Percentiles rank a stretch among this genome's conserved stretches.
Evolutionary conservation across 2,329 filamentous ascomycete genomes (phyloP).

Genomic region (Aspergillus sp.): DNA sequence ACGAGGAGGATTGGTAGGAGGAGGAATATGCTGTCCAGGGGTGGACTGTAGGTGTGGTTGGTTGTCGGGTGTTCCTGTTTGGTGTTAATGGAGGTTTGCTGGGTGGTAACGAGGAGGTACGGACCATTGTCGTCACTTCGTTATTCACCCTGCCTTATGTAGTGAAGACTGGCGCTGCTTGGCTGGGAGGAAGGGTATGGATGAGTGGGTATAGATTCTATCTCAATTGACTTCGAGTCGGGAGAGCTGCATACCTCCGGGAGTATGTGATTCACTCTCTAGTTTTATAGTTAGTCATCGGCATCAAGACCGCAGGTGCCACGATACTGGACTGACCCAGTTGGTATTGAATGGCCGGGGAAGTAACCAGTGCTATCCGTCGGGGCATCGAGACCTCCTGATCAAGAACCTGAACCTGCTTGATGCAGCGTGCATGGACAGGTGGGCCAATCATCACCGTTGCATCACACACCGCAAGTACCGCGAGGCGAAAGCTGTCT

Average conservation of each 20-base stretch:
- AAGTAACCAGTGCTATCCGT: neutral
- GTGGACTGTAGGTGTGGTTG: neutral
- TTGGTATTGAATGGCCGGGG: neutral
- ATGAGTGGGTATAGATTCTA: no score
- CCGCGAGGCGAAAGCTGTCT: neutral
- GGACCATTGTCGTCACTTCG: neutral
- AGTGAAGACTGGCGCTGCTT: neutral
- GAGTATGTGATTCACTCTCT: no score
- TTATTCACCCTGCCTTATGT: neutral
- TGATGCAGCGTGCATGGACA: neutral
- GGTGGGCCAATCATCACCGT: slow-evolving; percentile 9
- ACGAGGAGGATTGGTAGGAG: slow-evolving; percentile 36
- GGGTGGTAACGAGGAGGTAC: neutral
- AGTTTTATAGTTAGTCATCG: neutral
- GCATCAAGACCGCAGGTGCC: neutral
- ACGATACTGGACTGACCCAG: neutral
- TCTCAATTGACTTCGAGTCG: neutral
- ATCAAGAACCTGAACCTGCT: neutral
- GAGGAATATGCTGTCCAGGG: neutral
- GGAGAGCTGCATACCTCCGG: neutral
- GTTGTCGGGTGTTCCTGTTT: neutral
- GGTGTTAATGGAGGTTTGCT: neutral
- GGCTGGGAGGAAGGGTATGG: neutral
- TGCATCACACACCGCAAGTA: slow-evolving; percentile 21
- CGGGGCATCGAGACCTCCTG: no score